Conservation (phyloP, 164 flowering plant genomes). For the Macadamia integrifolia region DNA sequence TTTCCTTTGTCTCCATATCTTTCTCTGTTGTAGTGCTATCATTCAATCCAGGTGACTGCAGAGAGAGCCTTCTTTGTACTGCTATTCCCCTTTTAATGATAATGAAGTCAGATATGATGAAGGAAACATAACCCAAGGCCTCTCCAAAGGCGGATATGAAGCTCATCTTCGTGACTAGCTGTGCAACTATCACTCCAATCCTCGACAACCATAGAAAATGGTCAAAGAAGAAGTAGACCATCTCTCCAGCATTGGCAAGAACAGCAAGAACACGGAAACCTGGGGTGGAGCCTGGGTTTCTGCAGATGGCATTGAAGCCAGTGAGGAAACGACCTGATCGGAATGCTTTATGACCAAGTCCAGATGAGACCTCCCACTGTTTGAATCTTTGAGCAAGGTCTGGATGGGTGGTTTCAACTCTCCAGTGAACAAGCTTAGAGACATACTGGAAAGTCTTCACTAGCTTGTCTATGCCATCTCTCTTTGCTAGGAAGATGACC, state of each 20-base stretch:
- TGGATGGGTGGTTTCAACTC: conserved; percentile 44
- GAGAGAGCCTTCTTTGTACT: conserved; percentile 33
- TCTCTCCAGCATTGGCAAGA: conserved; percentile 77
- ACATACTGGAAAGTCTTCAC: conserved; percentile 98
- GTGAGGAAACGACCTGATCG: conserved; percentile 81
- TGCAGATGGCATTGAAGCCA: conserved; percentile 72
- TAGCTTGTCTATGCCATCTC: conserved; percentile 97
- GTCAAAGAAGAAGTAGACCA: conserved; percentile 94
- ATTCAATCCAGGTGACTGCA: neutral
- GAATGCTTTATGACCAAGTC: conserved; percentile 86
- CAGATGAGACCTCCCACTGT: conserved; percentile 81
- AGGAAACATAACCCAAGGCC: conserved; percentile 78
- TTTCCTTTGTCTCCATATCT: conserved; percentile 22
- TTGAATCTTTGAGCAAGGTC: conserved; percentile 49
- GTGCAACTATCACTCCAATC: conserved; percentile 58
- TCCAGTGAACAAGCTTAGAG: conserved; percentile 83
- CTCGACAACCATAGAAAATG: conserved; percentile 83
- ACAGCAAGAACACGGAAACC: conserved; percentile 48
- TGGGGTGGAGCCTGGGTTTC: conserved; percentile 57
- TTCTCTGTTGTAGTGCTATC: conserved; percentile 16
- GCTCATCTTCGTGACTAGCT: conserved; percentile 67
- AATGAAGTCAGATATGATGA: conserved; percentile 58
- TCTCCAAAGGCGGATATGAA: conserved; percentile 92
- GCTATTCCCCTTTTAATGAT: conserved; percentile 45
- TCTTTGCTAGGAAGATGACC: conserved; percentile 85